A percentile compares a stretch with the other conserved stretches of the same genome.
These are phyloP conservation scores for Cyberlindnera maritima DNA, from an alignment of 805 yeast species.

Conservation along the genomic window DNA sequence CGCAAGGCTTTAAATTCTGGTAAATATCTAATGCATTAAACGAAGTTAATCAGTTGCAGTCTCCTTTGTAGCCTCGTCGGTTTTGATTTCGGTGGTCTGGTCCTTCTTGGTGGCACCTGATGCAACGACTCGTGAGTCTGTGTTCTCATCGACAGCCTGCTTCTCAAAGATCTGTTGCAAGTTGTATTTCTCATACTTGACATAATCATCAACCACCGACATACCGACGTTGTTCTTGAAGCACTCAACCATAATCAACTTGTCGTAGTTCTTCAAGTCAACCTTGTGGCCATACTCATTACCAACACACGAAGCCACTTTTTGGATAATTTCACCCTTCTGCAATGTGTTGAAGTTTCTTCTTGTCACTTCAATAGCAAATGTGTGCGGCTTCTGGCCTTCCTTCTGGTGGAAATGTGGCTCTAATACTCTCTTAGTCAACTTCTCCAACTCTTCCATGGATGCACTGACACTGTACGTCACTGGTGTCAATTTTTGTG, in stretches of 20 bases:
- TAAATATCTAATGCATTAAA: too few relatives aligned
- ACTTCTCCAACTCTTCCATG: conserved; percentile 58
- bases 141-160: conserved; percentile 19
- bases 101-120: conserved; percentile 5
- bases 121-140: conserved; percentile 17
- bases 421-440: conserved; percentile 57
- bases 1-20: neutral
- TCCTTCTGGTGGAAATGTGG: conserved; percentile 62
- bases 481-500: conserved; percentile 81
- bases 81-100: too few relatives aligned
- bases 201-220: conserved; percentile 72
- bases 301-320: conserved; percentile 72
- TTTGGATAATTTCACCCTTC: conserved; percentile 68
- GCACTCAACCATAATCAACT: conserved; percentile 79
- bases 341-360: conserved; percentile 75
- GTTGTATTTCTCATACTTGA: conserved; percentile 64
- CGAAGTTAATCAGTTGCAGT: neutral
- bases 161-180: conserved; percentile 73
- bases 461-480: conserved; percentile 71
- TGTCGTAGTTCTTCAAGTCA: conserved; percentile 76
- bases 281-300: conserved; percentile 69
- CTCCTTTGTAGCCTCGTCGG: neutral
- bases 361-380: conserved; percentile 78
- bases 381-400: conserved; percentile 39
- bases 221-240: conserved; percentile 87